Conservation (phyloP, 176 grass and related monocot genomes). For the Carex scoparia region DNA sequence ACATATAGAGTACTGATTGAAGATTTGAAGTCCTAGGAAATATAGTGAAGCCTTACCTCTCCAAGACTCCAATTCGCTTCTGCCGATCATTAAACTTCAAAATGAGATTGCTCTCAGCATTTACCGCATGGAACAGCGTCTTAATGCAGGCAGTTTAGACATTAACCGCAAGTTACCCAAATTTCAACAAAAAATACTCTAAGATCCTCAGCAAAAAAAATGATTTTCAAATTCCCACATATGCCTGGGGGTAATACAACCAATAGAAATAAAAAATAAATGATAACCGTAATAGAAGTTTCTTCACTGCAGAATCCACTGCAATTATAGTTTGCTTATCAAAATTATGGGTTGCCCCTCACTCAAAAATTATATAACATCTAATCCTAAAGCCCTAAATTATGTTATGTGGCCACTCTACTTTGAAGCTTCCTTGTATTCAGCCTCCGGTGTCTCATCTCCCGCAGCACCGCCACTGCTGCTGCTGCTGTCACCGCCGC, state of each 20-base stretch:
- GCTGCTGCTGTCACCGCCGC: not conserved
- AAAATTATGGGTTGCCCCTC: conserved; percentile 5
- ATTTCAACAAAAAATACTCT: not conserved
- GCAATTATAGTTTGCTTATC: conserved; percentile 8
- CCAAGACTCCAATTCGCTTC: not conserved
- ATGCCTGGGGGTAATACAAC: not conserved
- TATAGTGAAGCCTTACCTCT: not conserved
- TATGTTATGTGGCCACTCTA: not conserved
- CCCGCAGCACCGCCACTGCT: conserved; percentile 19
- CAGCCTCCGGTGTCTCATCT: conserved; percentile 79
- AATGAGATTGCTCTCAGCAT: not conserved
- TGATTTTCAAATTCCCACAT: not conserved
- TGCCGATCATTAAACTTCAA: not conserved
- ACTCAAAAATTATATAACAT: conserved; percentile 19
- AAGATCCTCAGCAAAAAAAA: not conserved
- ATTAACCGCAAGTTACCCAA: not conserved
- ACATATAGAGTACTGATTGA: no score
- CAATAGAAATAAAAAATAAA: not conserved
- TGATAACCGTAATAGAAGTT: not conserved
- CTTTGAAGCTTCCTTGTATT: conserved; percentile 59
- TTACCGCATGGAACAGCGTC: no score
- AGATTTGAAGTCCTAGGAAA: no score
- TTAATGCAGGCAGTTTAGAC: no score
- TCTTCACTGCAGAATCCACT: not conserved
- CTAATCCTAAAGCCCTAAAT: conserved; percentile 8